Evolutionary conservation across 1,139 yeast species (phyloP).

Genomic region (Candida sp.): DNA sequence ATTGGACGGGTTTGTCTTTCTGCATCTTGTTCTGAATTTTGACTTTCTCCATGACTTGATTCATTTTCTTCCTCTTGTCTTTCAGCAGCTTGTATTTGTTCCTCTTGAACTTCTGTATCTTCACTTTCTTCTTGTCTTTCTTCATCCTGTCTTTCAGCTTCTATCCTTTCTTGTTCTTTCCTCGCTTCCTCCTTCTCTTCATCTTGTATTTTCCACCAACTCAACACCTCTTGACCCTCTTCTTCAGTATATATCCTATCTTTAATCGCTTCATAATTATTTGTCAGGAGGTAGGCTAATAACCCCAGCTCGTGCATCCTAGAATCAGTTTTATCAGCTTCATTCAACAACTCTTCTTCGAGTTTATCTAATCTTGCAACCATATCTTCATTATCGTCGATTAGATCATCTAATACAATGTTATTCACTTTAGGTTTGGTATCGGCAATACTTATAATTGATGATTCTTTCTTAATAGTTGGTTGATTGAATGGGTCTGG

Average conservation of each 20-base stretch:
- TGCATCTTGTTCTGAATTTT: no score
- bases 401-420: neutral
- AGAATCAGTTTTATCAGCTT: constrained; percentile 4
- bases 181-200: constrained; percentile 13
- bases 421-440: neutral
- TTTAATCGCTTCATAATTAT: constrained; percentile 3
- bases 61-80: constrained; percentile 11
- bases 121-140: constrained; percentile 10
- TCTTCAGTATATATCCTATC: constrained; percentile 30
- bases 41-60: no score
- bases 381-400: neutral
- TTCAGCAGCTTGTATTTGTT: constrained; percentile 12
- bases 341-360: neutral
- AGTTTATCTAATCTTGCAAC: neutral
- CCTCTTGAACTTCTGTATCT: constrained; percentile 8
- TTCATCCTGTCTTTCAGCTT: constrained; percentile 13
- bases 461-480: neutral
- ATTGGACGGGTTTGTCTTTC: no score
- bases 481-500: neutral
- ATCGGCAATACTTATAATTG: neutral
- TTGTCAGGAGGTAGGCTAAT: constrained; percentile 1
- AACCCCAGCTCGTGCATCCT: constrained; percentile 1
- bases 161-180: constrained; percentile 9
- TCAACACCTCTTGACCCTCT: constrained; percentile 12
- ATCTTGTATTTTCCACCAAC: constrained; percentile 27